Base-by-base conservation (phyloP, 768 basidiomycete genomes). In the Candolleomyces efflorescens region DNA sequence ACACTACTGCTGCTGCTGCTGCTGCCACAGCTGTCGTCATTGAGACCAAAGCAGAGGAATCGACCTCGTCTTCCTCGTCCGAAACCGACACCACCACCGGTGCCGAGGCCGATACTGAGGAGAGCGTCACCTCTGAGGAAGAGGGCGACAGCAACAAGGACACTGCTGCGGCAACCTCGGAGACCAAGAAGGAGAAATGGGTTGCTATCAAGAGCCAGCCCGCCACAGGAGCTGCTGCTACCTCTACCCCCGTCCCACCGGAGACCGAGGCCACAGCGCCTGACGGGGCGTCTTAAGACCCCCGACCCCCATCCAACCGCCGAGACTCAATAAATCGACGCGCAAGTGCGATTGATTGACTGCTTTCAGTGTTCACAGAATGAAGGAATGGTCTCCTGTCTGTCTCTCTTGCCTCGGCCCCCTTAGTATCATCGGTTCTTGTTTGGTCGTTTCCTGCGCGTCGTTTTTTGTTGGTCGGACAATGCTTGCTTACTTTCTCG, bases 91-190 rank as follows among this genome's bases (percentile, higher is more conserved):
- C 69, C 57, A 82, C 75, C 67, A 84, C 78, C 17, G 83, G 82
- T 13, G 79, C 79, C 53, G 90, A 90, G 58, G 87, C 85, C 7
- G 90, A 91, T 65, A 82, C 82, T 22, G 89, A 91, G 69, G 87
- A 86, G 66, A 89, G 87, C 65, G 73, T 87, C 62, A 86, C 87
- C 3, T 89, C 87, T 36, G 89, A 90, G 64, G 87, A 89, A 54
- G 89, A 89, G 65, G 66, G 68, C 20, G 80, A 84, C 41, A 81
- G 15, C 18, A 20, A 26, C 20, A 5, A 81, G 64, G 63, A 67
- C 18, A 68, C 66, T 45, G 68, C 65, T 55, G 68, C 67, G 55
- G 64, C 60, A 20, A 68, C 68, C 46, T 71, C 66, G 27, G 71
- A 76, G 41, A 69, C 62, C 47, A 69, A 71, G 64, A 82, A 80